These are phyloP conservation scores for Mediolabrus comicus DNA, from an alignment of 108 stramenopile species.

Conservation along the genomic window DNA sequence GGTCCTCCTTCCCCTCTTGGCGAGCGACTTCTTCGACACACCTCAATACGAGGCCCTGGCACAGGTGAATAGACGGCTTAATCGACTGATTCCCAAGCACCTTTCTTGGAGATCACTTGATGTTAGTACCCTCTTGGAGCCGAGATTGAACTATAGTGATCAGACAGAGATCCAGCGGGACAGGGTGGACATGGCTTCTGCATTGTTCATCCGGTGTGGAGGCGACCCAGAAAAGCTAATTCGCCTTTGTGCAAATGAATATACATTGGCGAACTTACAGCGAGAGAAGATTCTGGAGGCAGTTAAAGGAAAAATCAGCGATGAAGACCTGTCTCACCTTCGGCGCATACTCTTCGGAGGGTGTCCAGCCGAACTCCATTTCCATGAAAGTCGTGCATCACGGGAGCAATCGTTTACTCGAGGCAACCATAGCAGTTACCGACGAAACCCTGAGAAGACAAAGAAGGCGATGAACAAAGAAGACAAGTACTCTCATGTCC, in stretches of 20 bases:
- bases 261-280: neutral
- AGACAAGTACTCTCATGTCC: conserved; percentile 2
- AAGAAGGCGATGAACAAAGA: neutral
- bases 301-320: no score
- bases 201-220: neutral
- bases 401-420: neutral
- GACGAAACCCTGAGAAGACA: neutral
- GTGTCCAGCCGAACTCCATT: neutral
- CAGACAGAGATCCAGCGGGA: neutral
- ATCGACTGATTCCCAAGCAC: no score
- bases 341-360: neutral
- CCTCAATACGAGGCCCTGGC: no score
- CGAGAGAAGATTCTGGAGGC: neutral
- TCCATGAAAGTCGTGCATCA: neutral
- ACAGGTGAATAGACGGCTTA: no score
- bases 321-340: neutral
- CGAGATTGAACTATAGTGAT: neutral
- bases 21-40: no score
- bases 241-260: no score
- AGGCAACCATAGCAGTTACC: no score
- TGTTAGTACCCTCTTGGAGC: neutral
- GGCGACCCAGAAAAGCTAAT: no score
- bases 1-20: no score
- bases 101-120: no score
- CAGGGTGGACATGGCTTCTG: neutral